Evolutionary conservation across 1,284 basidiomycete genomes (phyloP), one percentile per base, ranked within the genome.

Genomic region (Wallemia mellicola): DNA sequence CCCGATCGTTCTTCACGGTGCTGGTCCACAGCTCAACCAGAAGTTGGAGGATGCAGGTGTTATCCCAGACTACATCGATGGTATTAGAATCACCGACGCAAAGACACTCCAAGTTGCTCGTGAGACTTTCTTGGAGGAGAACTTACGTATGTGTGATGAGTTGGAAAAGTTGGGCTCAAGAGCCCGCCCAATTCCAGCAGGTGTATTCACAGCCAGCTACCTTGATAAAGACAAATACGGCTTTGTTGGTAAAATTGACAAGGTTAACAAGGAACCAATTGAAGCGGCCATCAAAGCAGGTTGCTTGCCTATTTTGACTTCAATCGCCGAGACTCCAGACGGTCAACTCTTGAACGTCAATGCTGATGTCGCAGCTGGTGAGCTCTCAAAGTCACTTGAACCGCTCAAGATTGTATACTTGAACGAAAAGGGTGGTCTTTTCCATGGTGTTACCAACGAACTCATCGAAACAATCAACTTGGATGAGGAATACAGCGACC

Each of bases 381-480:
- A 95, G 71, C 78, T 95, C 27, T 83, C 89, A 11, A 92, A 94
- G 73, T 89, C 94, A 67, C 76, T 95, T 55, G 89, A 95, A 71
- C 89, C 89, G n/a, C 79, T 91, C 74, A 99, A 98, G 75, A 96
- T 98, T 63, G 92, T 99, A 60, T 96, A 91, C 74, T 72, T 99
- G 68, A 95, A 95, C 70, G 94, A 98, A 68, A 96, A 98, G 74
- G 92, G 92, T 61, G 92, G 94, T 59, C 75, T 99, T 64, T 95
- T 83, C 80, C 94, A 99, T 69, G 92, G 92, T 62, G 82, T 94
- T 57, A 88, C 88, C 24, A 86, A 87, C 61, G 83, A 94, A 74
- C 89, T 94, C 72, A 73, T 98, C 60, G 85, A 87, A 66, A 80
- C 86, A 54, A 96, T 99, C 74, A 99, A 98, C 73, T 74, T 99